Percentiles rank a stretch among this genome's conserved stretches.
Conservation (phyloP, 2,329 filamentous ascomycete genomes). For the Aspergillus sp. region DNA sequence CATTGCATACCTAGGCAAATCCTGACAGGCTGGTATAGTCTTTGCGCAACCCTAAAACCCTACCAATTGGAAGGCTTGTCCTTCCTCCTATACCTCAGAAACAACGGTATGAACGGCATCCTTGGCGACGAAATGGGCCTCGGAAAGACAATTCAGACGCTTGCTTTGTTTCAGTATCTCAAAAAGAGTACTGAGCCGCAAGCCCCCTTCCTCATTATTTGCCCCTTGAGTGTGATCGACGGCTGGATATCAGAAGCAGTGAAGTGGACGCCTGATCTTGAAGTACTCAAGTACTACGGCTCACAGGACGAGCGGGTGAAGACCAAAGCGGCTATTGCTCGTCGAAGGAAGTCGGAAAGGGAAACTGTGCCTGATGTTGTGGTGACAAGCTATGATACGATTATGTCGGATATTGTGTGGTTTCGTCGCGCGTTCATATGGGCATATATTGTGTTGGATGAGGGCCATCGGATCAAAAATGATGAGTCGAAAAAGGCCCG, state of each 20-base stretch:
- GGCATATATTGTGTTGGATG: constrained; percentile 49
- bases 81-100: constrained; percentile 38
- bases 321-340: constrained; percentile 11
- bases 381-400: constrained; percentile 47
- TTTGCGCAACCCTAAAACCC: constrained; percentile 47
- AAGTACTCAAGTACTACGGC: constrained; percentile 44
- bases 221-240: constrained; percentile 45
- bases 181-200: constrained; percentile 29
- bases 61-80: constrained; percentile 47
- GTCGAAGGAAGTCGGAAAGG: background rate
- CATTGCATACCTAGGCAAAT: too few species aligned
- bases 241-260: constrained; percentile 44
- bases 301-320: constrained; percentile 34
- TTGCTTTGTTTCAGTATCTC: constrained; percentile 43
- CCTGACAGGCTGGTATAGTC: constrained; percentile 16
- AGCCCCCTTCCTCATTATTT: constrained; percentile 36
- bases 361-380: constrained; percentile 29
- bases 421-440: constrained; percentile 47
- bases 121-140: constrained; percentile 26
- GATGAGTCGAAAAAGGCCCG: constrained; percentile 39
- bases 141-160: constrained; percentile 22
- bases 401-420: constrained; percentile 41
- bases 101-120: constrained; percentile 21
- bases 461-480: constrained; percentile 50
- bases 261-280: constrained; percentile 43